phyloP scores from a whole-genome alignment of 1,284 basidiomycete genomes.

The Trametes hirsuta region DNA sequence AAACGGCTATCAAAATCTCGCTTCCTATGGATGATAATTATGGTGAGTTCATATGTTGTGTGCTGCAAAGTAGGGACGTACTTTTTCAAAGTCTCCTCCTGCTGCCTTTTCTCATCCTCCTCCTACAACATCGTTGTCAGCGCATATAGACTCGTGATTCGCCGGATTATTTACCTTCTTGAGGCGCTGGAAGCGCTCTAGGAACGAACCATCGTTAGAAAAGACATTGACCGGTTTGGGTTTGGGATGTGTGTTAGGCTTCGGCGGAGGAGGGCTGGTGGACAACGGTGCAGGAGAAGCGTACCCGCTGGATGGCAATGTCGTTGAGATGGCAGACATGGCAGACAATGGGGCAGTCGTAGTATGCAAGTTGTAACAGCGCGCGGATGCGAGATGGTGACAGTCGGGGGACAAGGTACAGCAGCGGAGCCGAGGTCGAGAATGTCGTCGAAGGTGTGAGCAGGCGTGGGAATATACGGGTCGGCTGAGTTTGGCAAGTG shows the following conservation, averaged over 20 bases:
- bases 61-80: constrained; percentile 29
- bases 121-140: constrained; percentile 37
- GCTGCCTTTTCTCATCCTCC: constrained; percentile 59
- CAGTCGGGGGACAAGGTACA: constrained; percentile 7
- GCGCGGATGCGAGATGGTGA: background rate
- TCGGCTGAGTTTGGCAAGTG: background rate
- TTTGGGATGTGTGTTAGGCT: constrained; percentile 37
- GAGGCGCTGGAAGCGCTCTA: constrained; percentile 57
- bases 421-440: background rate
- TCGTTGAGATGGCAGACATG: constrained; percentile 31
- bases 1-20: constrained; percentile 62
- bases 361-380: background rate
- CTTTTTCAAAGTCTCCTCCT: constrained; percentile 52
- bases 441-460: constrained; percentile 13
- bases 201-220: constrained; percentile 61
- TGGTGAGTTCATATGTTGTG: constrained; percentile 1
- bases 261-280: constrained; percentile 30
- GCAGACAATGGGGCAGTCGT: background rate
- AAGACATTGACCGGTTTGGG: constrained; percentile 57
- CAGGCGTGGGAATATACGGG: constrained; percentile 5
- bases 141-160: background rate
- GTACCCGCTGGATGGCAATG: constrained; percentile 34
- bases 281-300: constrained; percentile 33
- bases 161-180: constrained; percentile 44
- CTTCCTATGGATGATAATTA: constrained; percentile 48